phyloP scores from a whole-genome alignment of 106 monocot species.

The Narthecium ossifragum region DNA sequence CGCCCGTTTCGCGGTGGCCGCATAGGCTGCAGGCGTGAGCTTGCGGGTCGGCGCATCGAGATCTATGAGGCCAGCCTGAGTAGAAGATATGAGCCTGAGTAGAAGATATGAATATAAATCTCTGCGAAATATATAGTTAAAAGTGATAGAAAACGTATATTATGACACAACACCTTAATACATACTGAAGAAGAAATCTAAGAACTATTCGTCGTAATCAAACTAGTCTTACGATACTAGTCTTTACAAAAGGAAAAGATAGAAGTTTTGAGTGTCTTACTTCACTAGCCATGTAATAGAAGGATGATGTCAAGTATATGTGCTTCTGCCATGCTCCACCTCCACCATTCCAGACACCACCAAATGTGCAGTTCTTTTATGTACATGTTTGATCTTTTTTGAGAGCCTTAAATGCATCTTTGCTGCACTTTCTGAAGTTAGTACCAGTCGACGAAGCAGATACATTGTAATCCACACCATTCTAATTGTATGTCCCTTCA shows the following conservation, averaged over 20 bases:
- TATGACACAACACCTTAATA: no score
- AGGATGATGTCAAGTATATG: not conserved
- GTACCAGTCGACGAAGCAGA: not conserved
- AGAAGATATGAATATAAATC: no score
- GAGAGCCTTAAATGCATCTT: not conserved
- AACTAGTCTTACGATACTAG: no score
- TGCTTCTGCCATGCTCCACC: not conserved
- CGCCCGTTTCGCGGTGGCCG: slow-evolving; percentile 23
- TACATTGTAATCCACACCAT: not conserved
- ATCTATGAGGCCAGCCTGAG: slow-evolving; percentile 32
- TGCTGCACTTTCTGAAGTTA: not conserved
- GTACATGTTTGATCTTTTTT: not conserved
- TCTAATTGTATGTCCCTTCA: not conserved
- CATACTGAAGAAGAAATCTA: no score
- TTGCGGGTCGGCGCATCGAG: slow-evolving; percentile 4
- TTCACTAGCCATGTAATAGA: not conserved
- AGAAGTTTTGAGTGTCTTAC: not conserved
- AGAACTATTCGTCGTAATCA: no score
- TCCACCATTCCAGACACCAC: not conserved
- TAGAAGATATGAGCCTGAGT: no score
- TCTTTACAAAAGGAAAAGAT: not conserved
- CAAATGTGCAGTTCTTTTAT: not conserved
- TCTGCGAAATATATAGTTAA: no score
- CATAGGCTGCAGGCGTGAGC: slow-evolving; percentile 21
- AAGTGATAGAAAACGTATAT: no score